phyloP scores from a whole-genome alignment of 495 filamentous ascomycete species.

The Corynascus novoguineensis region DNA sequence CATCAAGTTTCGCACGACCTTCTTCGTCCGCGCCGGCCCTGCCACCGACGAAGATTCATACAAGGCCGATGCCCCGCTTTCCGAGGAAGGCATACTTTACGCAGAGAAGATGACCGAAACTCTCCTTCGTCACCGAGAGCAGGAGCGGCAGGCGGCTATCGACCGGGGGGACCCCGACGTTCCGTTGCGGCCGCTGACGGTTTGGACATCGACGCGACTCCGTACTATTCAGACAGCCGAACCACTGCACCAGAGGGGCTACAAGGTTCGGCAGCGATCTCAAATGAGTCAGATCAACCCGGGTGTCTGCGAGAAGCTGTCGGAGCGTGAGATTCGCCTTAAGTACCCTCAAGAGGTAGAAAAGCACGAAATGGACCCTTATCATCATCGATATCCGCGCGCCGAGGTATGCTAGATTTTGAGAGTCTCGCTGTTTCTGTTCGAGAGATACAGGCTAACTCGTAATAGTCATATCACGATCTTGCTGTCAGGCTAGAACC shows the following conservation, averaged over 20 bases:
- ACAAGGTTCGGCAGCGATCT: constrained; percentile 79
- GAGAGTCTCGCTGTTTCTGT: background rate
- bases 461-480: constrained; percentile 87
- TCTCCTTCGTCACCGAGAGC: constrained; percentile 72
- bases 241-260: constrained; percentile 68
- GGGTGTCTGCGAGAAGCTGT: constrained; percentile 88
- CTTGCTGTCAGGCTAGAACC: constrained; percentile 96
- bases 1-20: constrained; percentile 88
- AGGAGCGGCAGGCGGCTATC: constrained; percentile 64
- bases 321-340: constrained; percentile 64
- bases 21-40: constrained; percentile 77
- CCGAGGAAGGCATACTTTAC: constrained; percentile 76
- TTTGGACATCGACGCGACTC: constrained; percentile 92
- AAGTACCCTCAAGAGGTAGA: constrained; percentile 83
- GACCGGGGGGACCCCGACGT: constrained; percentile 60
- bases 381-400: constrained; percentile 93
- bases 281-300: constrained; percentile 97
- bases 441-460: constrained; percentile 15
- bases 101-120: constrained; percentile 81
- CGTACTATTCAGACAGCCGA: constrained; percentile 89
- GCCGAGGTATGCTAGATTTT: constrained; percentile 71
- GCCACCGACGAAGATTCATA: constrained; percentile 75
- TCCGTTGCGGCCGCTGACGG: constrained; percentile 71
- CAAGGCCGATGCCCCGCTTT: constrained; percentile 81
- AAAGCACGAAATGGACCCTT: constrained; percentile 92